Evolutionary conservation across 495 filamentous ascomycete genomes (phyloP).

Genomic region (Neurospora sp.): DNA sequence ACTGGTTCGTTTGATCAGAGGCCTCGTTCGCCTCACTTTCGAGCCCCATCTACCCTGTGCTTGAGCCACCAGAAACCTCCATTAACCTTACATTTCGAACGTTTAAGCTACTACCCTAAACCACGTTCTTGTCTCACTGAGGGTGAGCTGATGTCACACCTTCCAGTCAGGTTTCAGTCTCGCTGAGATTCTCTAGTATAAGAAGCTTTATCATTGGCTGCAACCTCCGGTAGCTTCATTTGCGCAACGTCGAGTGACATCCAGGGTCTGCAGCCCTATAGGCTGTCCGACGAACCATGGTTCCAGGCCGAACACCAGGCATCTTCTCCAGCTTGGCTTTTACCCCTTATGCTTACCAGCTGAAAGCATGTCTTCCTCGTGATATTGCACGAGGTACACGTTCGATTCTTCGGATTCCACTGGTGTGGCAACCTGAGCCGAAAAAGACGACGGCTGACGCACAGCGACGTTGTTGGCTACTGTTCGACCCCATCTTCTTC

Average conservation of each 20-base stretch:
- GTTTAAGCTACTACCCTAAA: background rate
- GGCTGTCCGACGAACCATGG: background rate
- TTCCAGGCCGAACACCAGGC: background rate
- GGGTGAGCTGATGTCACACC: background rate
- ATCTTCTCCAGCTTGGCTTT: background rate
- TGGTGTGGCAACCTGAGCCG: background rate
- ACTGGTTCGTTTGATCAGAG: conserved; percentile 8
- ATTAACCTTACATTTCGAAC: background rate
- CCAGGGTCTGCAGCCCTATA: conserved; percentile 19
- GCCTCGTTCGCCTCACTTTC: conserved; percentile 23
- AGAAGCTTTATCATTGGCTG: background rate
- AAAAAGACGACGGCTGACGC: background rate
- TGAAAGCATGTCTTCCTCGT: background rate
- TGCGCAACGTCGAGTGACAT: conserved; percentile 8
- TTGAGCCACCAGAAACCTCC: conserved; percentile 3
- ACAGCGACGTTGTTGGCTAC: background rate
- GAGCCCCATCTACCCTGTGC: conserved; percentile 5
- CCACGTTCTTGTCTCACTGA: background rate
- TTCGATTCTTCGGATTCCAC: background rate
- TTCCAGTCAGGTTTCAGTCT: background rate
- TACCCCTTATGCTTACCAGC: background rate
- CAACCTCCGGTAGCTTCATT: background rate
- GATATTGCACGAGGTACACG: background rate
- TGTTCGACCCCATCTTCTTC: background rate
- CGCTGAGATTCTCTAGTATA: background rate